A percentile compares a stretch with the other conserved stretches of the same genome.
Conservation (phyloP, 2,329 filamentous ascomycete species). For the Paecilomyces sp. region DNA sequence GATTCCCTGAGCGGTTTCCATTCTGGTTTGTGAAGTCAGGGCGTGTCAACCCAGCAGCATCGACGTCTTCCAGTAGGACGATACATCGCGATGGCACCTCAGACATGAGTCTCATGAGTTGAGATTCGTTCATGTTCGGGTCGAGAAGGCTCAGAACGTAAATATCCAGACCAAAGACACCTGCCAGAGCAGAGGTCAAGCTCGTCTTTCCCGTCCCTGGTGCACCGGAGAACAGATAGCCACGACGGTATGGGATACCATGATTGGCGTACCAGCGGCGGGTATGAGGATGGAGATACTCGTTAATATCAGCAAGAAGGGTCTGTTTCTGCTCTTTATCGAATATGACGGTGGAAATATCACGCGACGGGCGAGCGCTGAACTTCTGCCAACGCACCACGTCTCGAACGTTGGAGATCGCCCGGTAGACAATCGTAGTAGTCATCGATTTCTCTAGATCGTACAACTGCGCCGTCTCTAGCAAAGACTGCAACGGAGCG, state of each 20-base stretch:
- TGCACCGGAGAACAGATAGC: constrained; percentile 71
- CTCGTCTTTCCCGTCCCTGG: constrained; percentile 71
- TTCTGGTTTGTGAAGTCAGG: constrained; percentile 20
- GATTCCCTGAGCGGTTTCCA: constrained; percentile 1
- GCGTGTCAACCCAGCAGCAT: constrained; percentile 52
- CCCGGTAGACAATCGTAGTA: constrained; percentile 54
- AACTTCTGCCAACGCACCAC: constrained; percentile 50
- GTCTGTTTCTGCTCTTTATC: constrained; percentile 59
- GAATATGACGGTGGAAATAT: constrained; percentile 68
- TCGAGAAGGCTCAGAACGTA: constrained; percentile 58
- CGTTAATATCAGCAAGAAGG: constrained; percentile 66
- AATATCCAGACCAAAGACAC: constrained; percentile 60
- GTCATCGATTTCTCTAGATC: constrained; percentile 24
- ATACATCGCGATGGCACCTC: constrained; percentile 57
- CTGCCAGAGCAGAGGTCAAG: constrained; percentile 59
- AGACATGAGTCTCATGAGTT: constrained; percentile 53
- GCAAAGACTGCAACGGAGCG: constrained; percentile 13
- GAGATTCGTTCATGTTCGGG: constrained; percentile 55
- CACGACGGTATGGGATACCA: constrained; percentile 68
- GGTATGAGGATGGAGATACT: constrained; percentile 61
- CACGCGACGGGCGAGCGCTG: constrained; percentile 59
- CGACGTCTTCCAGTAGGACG: constrained; percentile 63
- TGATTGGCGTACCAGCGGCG: constrained; percentile 68
- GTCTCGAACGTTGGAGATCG: constrained; percentile 30
- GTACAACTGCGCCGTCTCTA: constrained; percentile 47